A percentile compares a stretch with the other conserved stretches of the same genome.
Conservation (phyloP, 164 flowering plant genomes). For the Pachysandra terminalis region DNA sequence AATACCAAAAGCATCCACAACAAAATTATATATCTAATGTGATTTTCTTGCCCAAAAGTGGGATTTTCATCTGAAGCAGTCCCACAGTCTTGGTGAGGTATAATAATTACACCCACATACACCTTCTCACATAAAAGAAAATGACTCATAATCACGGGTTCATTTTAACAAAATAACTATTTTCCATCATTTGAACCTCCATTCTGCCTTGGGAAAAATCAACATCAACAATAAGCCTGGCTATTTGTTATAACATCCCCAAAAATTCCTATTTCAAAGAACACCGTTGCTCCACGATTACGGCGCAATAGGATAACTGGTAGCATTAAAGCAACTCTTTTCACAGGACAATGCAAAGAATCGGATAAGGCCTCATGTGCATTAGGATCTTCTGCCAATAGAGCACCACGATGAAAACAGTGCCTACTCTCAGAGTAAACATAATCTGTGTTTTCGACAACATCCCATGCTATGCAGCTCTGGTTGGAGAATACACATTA, state of each 20-base stretch:
- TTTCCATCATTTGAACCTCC: background rate
- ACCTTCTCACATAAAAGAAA: background rate
- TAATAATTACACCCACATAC: background rate
- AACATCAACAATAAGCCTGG: background rate
- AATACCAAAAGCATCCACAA: background rate
- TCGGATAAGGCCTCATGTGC: too few relatives aligned
- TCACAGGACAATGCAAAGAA: background rate
- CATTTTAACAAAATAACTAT: background rate
- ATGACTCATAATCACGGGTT: background rate
- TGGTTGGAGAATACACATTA: background rate
- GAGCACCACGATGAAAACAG: background rate
- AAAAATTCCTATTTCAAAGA: background rate
- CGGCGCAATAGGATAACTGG: background rate
- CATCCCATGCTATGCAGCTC: constrained; percentile 2
- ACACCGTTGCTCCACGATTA: background rate
- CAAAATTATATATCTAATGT: too few relatives aligned
- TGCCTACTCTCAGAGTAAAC: background rate
- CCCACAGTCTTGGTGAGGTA: background rate
- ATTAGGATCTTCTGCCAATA: background rate
- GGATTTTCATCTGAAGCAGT: background rate
- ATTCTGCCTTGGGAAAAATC: too few relatives aligned
- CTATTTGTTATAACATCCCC: background rate
- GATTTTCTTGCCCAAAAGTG: background rate
- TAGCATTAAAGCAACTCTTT: background rate
- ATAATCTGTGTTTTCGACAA: background rate